Conservation (phyloP, 2,329 filamentous ascomycete genomes). For the Diaporthe velutina region DNA sequence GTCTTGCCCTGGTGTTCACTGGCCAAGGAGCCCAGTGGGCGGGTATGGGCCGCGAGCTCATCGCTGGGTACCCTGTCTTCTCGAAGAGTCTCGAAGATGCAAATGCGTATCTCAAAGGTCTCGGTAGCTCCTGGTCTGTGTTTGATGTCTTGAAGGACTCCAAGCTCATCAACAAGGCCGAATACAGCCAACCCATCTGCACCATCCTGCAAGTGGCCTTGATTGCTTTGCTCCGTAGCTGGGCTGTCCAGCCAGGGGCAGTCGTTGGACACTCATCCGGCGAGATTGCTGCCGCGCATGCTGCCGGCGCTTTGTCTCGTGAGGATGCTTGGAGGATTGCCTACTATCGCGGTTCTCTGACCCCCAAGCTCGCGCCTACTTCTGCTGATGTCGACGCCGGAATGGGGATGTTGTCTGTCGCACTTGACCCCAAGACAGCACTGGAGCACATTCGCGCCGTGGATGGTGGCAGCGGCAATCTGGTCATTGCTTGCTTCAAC, state of each 20-base stretch:
- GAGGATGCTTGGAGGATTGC: constrained; percentile 41
- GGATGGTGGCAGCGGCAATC: constrained; percentile 30
- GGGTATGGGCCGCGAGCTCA: constrained; percentile 44
- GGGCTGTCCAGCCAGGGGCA: constrained; percentile 42
- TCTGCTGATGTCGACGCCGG: constrained; percentile 27
- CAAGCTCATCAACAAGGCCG: constrained; percentile 43
- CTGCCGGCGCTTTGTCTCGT: constrained; percentile 42
- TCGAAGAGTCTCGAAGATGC: constrained; percentile 40
- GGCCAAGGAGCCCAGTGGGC: constrained; percentile 51
- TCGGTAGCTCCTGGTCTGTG: constrained; percentile 47
- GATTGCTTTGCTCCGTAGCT: constrained; percentile 46
- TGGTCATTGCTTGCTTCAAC: constrained; percentile 40
- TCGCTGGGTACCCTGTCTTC: constrained; percentile 41
- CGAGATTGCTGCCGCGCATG: constrained; percentile 51
- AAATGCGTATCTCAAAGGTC: constrained; percentile 38
- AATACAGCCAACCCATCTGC: constrained; percentile 46
- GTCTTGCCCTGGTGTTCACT: constrained; percentile 44
- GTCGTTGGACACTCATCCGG: constrained; percentile 52
- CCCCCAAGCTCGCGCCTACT: constrained; percentile 38
- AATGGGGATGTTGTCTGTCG: constrained; percentile 39
- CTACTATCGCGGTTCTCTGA: constrained; percentile 45
- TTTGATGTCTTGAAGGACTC: constrained; percentile 44
- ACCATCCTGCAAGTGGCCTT: constrained; percentile 52
- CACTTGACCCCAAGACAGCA: constrained; percentile 16
- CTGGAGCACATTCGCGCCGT: constrained; percentile 38